Conservation (phyloP, 495 filamentous ascomycete genomes). For the Aspergillus egyptiacus region DNA sequence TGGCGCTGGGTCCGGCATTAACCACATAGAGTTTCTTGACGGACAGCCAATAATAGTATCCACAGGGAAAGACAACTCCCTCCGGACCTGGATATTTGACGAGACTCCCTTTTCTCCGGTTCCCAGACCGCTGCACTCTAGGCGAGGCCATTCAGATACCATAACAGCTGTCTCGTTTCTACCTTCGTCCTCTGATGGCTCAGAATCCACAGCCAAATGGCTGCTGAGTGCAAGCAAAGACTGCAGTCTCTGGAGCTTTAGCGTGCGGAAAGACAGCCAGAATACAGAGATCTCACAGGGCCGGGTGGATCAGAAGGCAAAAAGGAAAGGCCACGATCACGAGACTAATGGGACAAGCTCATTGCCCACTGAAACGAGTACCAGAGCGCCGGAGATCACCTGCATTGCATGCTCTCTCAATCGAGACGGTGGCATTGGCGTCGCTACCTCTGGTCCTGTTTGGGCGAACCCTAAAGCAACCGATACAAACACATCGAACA, state of each 20-base stretch:
- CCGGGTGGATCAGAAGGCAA: slow-evolving; percentile 70
- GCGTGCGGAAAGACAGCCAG: slow-evolving; percentile 88
- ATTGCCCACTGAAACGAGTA: slow-evolving; percentile 24
- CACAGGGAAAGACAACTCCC: slow-evolving; percentile 83
- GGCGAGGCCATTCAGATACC: slow-evolving; percentile 81
- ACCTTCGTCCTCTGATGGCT: slow-evolving; percentile 77
- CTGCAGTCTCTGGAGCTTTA: slow-evolving; percentile 90
- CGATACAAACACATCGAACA: slow-evolving; percentile 54
- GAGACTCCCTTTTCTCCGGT: slow-evolving; percentile 76
- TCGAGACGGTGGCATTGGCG: slow-evolving; percentile 86
- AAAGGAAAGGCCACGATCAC: slow-evolving; percentile 51
- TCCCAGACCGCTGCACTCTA: slow-evolving; percentile 74
- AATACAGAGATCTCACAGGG: slow-evolving; percentile 92
- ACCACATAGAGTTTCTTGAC: slow-evolving; percentile 81
- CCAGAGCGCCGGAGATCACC: slow-evolving; percentile 85
- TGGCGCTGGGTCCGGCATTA: slow-evolving; percentile 56
- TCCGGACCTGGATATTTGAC: slow-evolving; percentile 95
- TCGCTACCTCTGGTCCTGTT: slow-evolving; percentile 59
- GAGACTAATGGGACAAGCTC: slow-evolving; percentile 26
- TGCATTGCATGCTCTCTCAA: slow-evolving; percentile 86
- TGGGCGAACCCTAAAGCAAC: slow-evolving; percentile 67
- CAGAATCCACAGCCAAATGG: slow-evolving; percentile 90
- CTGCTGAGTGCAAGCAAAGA: slow-evolving; percentile 83
- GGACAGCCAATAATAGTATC: slow-evolving; percentile 88
- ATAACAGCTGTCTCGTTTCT: slow-evolving; percentile 75